Percentiles rank a stretch among this genome's conserved stretches.
Evolutionary conservation across 495 filamentous ascomycete species (phyloP).

Genomic region (Aspergillus indologenus): DNA sequence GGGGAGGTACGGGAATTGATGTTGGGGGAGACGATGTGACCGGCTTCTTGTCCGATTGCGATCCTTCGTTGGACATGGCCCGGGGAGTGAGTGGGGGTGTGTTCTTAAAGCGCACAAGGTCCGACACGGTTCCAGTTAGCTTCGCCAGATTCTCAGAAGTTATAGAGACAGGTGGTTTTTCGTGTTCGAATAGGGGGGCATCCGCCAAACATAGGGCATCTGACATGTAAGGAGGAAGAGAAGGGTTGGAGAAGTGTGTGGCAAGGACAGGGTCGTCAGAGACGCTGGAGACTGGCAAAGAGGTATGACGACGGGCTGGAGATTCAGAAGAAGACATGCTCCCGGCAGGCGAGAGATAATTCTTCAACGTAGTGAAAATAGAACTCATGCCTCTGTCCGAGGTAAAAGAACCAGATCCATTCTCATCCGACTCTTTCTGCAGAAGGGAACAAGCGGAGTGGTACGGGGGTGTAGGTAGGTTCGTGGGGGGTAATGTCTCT

Average conservation of each 20-base stretch:
- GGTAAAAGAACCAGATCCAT: constrained; percentile 31
- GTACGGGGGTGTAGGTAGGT: constrained; percentile 43
- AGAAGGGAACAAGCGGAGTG: constrained; percentile 40
- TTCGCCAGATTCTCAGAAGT: constrained; percentile 71
- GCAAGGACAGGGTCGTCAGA: constrained; percentile 67
- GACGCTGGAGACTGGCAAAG: constrained; percentile 61
- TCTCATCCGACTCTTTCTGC: constrained; percentile 42
- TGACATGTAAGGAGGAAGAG: constrained; percentile 46
- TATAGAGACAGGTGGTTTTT: constrained; percentile 47
- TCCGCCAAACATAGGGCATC: constrained; percentile 57
- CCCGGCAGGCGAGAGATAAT: constrained; percentile 37
- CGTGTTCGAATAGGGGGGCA: constrained; percentile 49
- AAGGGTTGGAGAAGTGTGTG: constrained; percentile 73
- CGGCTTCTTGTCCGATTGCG: constrained; percentile 34
- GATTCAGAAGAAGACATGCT: constrained; percentile 29
- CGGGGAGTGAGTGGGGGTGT: constrained; percentile 84
- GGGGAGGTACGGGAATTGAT: constrained; percentile 22
- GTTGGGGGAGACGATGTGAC: constrained; percentile 31
- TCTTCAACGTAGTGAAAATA: constrained; percentile 42
- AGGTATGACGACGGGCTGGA: constrained; percentile 50
- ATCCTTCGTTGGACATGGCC: constrained; percentile 67
- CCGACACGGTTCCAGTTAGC: constrained; percentile 77
- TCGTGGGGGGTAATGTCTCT: constrained; percentile 29
- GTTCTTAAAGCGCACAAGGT: constrained; percentile 69
- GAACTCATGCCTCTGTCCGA: constrained; percentile 37